Percentiles rank a stretch among this genome's conserved stretches.
Evolutionary conservation across 1,284 basidiomycete species (phyloP).

Genomic region (Macrocystidia cucumis): DNA sequence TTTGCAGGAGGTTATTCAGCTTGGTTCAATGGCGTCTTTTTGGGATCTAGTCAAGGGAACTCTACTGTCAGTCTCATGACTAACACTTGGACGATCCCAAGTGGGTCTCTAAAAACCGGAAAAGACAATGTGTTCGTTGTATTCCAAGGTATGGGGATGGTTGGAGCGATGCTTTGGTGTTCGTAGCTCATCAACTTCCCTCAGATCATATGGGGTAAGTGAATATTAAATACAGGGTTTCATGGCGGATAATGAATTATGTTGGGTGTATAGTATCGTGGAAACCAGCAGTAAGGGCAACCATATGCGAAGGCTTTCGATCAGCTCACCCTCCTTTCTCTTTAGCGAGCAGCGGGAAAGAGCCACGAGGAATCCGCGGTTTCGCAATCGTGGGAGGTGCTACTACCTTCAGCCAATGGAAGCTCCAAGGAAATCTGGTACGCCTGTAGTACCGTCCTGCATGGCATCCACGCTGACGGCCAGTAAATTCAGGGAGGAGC

Average conservation of each 20-base stretch:
- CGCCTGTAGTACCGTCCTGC: constrained; percentile 3
- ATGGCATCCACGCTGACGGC: neutral
- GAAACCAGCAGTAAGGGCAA: constrained; percentile 38
- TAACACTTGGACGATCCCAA: constrained; percentile 31
- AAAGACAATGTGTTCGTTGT: constrained; percentile 40
- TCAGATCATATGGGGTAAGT: constrained; percentile 39
- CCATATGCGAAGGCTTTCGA: too few species aligned
- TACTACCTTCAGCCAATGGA: constrained; percentile 36
- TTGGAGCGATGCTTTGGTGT: neutral
- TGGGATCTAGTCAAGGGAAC: constrained; percentile 39
- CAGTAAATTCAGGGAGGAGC: constrained; percentile 29
- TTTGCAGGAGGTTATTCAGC: constrained; percentile 42
- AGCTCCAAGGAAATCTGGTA: constrained; percentile 44
- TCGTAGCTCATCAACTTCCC: constrained; percentile 7
- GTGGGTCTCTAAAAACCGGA: constrained; percentile 23
- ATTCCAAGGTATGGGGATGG: constrained; percentile 34
- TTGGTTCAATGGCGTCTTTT: constrained; percentile 42
- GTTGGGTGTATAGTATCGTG: constrained; percentile 23
- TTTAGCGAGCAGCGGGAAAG: constrained; percentile 37
- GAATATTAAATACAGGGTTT: neutral
- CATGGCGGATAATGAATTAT: constrained; percentile 1
- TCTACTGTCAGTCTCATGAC: constrained; percentile 32
- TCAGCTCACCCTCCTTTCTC: neutral
- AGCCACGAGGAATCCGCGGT: constrained; percentile 45
- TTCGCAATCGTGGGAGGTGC: constrained; percentile 33